These are phyloP conservation scores for Leucocoprinus sp. DNA, from an alignment of 768 basidiomycete genomes.

Conservation along the genomic window DNA sequence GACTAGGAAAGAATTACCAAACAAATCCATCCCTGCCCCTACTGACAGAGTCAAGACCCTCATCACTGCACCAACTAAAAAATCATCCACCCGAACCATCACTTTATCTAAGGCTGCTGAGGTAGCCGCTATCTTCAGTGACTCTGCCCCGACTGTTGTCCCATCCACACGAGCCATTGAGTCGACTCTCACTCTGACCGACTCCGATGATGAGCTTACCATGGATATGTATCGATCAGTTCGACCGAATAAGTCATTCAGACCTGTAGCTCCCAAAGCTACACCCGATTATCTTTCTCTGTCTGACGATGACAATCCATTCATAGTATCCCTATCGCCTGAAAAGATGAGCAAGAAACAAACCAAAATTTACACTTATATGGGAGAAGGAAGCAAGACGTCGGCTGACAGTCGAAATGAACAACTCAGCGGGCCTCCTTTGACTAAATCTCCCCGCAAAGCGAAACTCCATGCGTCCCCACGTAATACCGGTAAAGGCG, in stretches of 20 bases:
- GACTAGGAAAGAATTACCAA: conserved; percentile 6
- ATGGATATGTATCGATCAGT: not conserved
- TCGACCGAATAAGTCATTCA: not conserved
- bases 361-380: not conserved
- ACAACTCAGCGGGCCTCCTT: not conserved
- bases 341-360: not conserved
- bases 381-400: not conserved
- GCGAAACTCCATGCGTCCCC: conserved; percentile 10
- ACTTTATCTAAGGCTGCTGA: not conserved
- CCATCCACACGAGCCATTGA: not conserved
- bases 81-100: not conserved
- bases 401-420: not conserved
- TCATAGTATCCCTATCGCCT: not conserved
- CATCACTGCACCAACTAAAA: not conserved
- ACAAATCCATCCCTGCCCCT: not conserved
- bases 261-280: not conserved
- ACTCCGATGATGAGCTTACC: conserved; percentile 6
- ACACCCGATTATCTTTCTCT: conserved; percentile 4
- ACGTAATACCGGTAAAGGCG: not conserved
- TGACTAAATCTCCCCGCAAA: conserved; percentile 13
- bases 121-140: not conserved
- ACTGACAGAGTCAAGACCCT: not conserved
- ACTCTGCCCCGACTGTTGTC: not conserved
- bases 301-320: conserved; percentile 2
- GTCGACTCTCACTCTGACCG: not conserved